Percentiles rank a stretch among this genome's conserved stretches.
Conservation (phyloP, 23 red algal species). For the Cyanidium caldarium region DNA sequence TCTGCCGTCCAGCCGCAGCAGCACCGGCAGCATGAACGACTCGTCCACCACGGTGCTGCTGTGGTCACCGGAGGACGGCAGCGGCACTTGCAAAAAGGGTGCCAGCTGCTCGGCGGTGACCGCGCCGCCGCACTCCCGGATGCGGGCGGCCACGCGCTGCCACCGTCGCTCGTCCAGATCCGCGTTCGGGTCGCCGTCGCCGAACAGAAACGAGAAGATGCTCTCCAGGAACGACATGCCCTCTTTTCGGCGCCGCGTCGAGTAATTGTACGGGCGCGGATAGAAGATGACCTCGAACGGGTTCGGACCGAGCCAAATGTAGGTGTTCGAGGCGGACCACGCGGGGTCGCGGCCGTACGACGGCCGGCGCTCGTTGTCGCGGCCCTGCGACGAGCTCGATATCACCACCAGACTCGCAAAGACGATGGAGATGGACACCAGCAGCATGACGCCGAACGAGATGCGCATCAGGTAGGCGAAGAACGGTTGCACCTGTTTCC, state of each 20-base stretch:
- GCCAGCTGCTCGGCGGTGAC: slow-evolving; percentile 85
- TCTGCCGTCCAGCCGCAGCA: slow-evolving; percentile 55
- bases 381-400: slow-evolving; percentile 12
- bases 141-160: slow-evolving; percentile 37
- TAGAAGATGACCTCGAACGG: slow-evolving; percentile 64
- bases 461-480: slow-evolving; percentile 45
- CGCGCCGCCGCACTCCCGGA: slow-evolving; percentile 52
- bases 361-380: slow-evolving; percentile 12
- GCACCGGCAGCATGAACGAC: slow-evolving; percentile 62
- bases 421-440: slow-evolving; percentile 53
- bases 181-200: slow-evolving; percentile 86
- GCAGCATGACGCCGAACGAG: slow-evolving; percentile 64
- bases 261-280: neutral
- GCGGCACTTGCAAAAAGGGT: slow-evolving; percentile 36
- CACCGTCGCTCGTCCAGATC: slow-evolving; percentile 49
- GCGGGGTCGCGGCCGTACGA: neutral
- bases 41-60: slow-evolving; percentile 31
- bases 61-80: neutral
- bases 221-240: slow-evolving; percentile 78
- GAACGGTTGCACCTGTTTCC: slow-evolving; percentile 24
- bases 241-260: slow-evolving; percentile 2
- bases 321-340: neutral
- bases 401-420: slow-evolving; percentile 41
- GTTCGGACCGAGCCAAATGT: slow-evolving; percentile 18
- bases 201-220: slow-evolving; percentile 93